Base-by-base conservation (phyloP, 176 grass and related monocot species). In the Oryza officinalis region DNA sequence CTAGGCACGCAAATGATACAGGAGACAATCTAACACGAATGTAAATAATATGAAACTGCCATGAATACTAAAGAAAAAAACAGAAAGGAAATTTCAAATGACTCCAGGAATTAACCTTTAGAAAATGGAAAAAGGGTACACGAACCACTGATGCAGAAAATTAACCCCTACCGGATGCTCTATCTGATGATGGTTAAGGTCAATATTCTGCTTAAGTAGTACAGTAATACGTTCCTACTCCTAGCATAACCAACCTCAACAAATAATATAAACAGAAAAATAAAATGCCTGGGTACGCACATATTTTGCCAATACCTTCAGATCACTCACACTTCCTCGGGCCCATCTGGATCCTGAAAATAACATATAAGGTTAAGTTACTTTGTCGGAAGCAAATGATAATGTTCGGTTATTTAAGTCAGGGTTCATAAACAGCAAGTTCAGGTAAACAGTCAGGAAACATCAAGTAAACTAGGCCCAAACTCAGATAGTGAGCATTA, bases 281-380 rank as follows among this genome's bases (percentile, higher is more conserved):
- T 13, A 68, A 79, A 67, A 23, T 13, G 38, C 73, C 45, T 44
- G 35, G 33, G 7, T 37, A 46, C 4, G 32, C 22, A 68, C 43
- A 44, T 30, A 33, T 63, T 15, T 41, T 41, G 40, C 8, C 15
- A 4, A 4, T 76, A 71, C 40, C 82, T 76, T 81, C 30, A 52
- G 52, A 81, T 71, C 17, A 80, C 3, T 89, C 83, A 50, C 10
- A 17, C 20, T 26, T 85, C 77, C 40, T 89, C 83, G 14, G 64
- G 72, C 37, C 85, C 82, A 14, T 77, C 83, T 63, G 83, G 75
- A 13, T 67, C 69, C 87, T 81, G 83, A 32, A 65, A 81, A 49
- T 40, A 85, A 33, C 57, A 61, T 20, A 89, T 17, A 76, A 73
- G 18, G 18, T 23, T 26, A 69, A 70, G 78, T 85, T 33, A 81